Conservation (phyloP, 2,329 filamentous ascomycete genomes). For the Colletotrichum sp. region DNA sequence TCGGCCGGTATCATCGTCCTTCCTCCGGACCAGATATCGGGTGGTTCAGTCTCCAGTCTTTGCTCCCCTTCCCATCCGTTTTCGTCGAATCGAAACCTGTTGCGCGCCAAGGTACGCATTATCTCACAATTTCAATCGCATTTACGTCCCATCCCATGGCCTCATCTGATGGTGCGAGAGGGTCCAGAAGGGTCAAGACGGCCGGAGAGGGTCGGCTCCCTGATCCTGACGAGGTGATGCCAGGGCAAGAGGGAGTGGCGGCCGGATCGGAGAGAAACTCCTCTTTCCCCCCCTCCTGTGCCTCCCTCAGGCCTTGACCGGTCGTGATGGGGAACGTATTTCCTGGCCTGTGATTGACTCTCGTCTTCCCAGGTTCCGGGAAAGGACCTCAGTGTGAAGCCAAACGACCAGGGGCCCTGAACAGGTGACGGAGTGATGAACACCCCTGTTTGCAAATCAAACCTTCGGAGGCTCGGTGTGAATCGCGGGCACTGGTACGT, state of each 20-base stretch:
- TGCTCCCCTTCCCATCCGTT: neutral
- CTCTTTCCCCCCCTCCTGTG: neutral
- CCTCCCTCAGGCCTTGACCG: neutral
- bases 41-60: neutral
- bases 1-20: neutral
- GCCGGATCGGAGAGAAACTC: slow-evolving; percentile 3
- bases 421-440: slow-evolving; percentile 14
- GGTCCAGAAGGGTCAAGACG: neutral
- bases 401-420: neutral
- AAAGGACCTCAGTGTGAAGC: neutral
- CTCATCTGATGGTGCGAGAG: neutral
- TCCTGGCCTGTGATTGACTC: neutral
- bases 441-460: neutral
- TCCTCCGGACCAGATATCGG: neutral
- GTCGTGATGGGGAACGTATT: slow-evolving; percentile 3
- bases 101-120: neutral
- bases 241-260: neutral
- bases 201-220: neutral
- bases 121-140: slow-evolving; percentile 7
- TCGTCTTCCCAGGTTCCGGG: slow-evolving; percentile 13
- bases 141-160: neutral
- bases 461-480: neutral
- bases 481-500: slow-evolving; percentile 4
- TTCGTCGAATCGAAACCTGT: neutral
- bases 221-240: neutral